Evolutionary conservation across 164 flowering plant species (phyloP), one percentile per base, ranked within the genome.

Genomic region (Umbilicus rupestris): DNA sequence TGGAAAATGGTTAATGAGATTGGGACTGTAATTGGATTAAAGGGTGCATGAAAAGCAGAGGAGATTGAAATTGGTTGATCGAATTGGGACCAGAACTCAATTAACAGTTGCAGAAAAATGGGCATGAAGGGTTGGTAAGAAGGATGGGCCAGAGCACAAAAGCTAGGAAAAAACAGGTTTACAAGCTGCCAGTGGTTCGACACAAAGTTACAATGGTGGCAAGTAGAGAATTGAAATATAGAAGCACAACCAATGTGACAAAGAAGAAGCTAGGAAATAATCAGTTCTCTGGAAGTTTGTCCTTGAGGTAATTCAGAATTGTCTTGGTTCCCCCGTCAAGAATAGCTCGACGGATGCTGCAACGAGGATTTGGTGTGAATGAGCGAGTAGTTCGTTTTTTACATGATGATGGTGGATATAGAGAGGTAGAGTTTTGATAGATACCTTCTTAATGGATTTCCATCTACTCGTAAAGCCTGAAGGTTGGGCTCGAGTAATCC

Each of bases 391-490:
- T 30, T 41, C 12, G n/a, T 6, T 24, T 6, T 47, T 47, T 20
- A 45, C 14, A 65, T 7, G 67, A 3, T 44, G 10, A 42, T 50
- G 33, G 2, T 9, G 14, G 19, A 29, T 0, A 17, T 39, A 20
- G 29, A 58, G 19, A 24, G 14, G 15, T 15, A 12, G 22, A 6
- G 26, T 24, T 42, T 42, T 28, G 5, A 39, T 52, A 30, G 28
- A 7, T 81, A 91, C 99, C 96, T 94, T 84, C 96, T 81, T 67
- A 91, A 69, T 66, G 97, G 96, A 77, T 94, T 94, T 66, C 99
- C 96, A 68, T 85, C 96, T 63, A 94, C 90, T 79, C 85, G 83
- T 68, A 91, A 74, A 19, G 77, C 96, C 76, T 88, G 96, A 58
- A 94, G 78, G 75, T 66, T 89, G 24, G 84, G 72, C 76, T 91